A percentile compares a stretch with the other conserved stretches of the same genome.
These are phyloP conservation scores for Pholiota microspora DNA, from an alignment of 768 basidiomycete species.

Conservation along the genomic window DNA sequence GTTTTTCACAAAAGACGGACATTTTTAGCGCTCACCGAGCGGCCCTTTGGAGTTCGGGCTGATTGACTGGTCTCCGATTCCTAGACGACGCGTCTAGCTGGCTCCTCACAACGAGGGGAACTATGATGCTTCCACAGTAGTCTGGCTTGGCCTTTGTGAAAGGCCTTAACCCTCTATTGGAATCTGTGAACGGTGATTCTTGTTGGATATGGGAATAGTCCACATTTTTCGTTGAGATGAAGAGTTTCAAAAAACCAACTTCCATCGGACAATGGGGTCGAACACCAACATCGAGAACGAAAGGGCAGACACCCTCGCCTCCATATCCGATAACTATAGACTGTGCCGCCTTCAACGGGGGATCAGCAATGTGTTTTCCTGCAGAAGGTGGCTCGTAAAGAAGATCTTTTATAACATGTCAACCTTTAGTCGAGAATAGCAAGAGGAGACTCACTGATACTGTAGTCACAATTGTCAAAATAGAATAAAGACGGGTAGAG, in stretches of 20 bases:
- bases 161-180: neutral
- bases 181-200: constrained; percentile 1
- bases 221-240: constrained; percentile 5
- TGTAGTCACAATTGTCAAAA: constrained; percentile 12
- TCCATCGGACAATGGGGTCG: neutral
- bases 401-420: neutral
- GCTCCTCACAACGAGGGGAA: neutral
- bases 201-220: constrained; percentile 9
- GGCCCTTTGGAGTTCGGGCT: too few species aligned
- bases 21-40: too few species aligned
- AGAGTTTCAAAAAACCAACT: constrained; percentile 15
- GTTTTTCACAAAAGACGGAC: too few species aligned
- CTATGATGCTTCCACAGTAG: neutral
- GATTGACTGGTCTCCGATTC: too few species aligned
- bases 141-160: neutral
- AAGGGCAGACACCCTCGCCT: neutral
- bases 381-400: neutral
- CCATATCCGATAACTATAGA: neutral
- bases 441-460: constrained; percentile 9
- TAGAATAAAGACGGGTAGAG: constrained; percentile 12
- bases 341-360: neutral
- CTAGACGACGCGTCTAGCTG: too few species aligned
- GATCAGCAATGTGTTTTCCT: neutral
- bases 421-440: neutral
- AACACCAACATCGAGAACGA: neutral